Evolutionary conservation across 2,329 filamentous ascomycete genomes (phyloP).

Genomic region (Sporothrix brasiliensis): DNA sequence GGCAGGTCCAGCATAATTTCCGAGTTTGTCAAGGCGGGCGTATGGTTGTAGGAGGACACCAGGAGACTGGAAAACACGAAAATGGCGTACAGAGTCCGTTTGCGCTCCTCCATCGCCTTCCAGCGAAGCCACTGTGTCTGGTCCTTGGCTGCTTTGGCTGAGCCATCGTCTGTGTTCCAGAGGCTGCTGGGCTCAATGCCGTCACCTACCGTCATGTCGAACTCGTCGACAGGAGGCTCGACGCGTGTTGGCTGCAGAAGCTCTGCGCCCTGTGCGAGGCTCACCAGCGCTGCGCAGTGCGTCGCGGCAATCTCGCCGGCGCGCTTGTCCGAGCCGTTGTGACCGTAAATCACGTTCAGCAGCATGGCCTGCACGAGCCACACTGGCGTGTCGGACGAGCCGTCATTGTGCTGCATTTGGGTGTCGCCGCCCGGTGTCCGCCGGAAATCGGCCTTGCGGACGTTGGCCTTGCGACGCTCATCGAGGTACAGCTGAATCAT

Average conservation of each 20-base stretch:
- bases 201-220: conserved; percentile 59
- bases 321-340: conserved; percentile 89
- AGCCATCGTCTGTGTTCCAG: conserved; percentile 46
- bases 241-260: conserved; percentile 56
- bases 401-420: conserved; percentile 50
- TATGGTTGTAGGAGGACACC: conserved; percentile 90
- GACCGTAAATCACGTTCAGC: conserved; percentile 91
- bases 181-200: conserved; percentile 50
- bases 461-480: conserved; percentile 82
- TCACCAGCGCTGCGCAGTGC: conserved; percentile 87
- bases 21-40: conserved; percentile 88
- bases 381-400: conserved; percentile 74
- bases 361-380: conserved; percentile 98
- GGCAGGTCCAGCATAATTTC: conserved; percentile 88
- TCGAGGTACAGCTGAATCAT: conserved; percentile 94
- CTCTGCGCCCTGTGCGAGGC: conserved; percentile 85
- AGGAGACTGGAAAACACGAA: conserved; percentile 90
- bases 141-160: conserved; percentile 53
- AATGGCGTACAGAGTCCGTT: conserved; percentile 87
- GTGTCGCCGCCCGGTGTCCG: conserved; percentile 53
- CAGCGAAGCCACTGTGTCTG: conserved; percentile 83
- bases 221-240: conserved; percentile 49
- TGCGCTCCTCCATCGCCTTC: conserved; percentile 87
- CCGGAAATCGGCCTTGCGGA: conserved; percentile 64
- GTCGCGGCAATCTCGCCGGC: conserved; percentile 90